phyloP scores from a whole-genome alignment of 495 filamentous ascomycete genomes.

The Cercophora samala region DNA sequence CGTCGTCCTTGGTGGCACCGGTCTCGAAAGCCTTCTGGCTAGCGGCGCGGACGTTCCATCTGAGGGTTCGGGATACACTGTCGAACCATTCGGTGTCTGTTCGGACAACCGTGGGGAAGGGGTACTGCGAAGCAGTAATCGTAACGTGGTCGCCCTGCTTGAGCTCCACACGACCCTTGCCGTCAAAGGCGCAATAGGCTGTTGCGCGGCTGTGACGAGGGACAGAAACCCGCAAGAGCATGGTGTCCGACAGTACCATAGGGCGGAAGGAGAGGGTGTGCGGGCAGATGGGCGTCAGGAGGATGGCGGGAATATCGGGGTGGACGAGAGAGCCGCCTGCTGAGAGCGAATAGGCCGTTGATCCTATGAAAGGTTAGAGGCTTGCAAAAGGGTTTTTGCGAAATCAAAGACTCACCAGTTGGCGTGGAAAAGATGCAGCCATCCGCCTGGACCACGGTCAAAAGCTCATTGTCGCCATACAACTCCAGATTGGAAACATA shows the following conservation, averaged over 20 bases:
- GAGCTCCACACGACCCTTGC: conserved; percentile 90
- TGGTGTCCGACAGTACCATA: conserved; percentile 96
- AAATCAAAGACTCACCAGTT: conserved; percentile 58
- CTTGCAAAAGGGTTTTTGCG: conserved; percentile 3
- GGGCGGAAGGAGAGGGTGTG: conserved; percentile 95
- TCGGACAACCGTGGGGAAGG: conserved; percentile 88
- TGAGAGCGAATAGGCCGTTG: conserved; percentile 92
- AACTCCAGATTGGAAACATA: conserved; percentile 95
- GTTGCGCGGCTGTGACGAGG: conserved; percentile 81
- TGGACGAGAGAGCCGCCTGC: conserved; percentile 94
- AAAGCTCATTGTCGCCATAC: conserved; percentile 86
- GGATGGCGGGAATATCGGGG: conserved; percentile 94
- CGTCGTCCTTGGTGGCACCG: conserved; percentile 36
- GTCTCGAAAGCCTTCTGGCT: conserved; percentile 77
- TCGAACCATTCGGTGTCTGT: conserved; percentile 89
- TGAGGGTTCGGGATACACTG: conserved; percentile 80
- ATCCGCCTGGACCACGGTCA: conserved; percentile 93
- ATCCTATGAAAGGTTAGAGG: conserved; percentile 48
- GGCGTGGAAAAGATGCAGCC: conserved; percentile 97
- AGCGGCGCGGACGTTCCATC: conserved; percentile 88
- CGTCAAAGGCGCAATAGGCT: conserved; percentile 94
- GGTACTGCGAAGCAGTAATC: conserved; percentile 89
- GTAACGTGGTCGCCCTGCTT: conserved; percentile 90
- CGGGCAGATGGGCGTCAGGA: conserved; percentile 95
- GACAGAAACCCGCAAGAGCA: conserved; percentile 82